These are phyloP conservation scores for Aaosphaeria arxii DNA, from an alignment of 2,329 filamentous ascomycete species.

Conservation along the genomic window DNA sequence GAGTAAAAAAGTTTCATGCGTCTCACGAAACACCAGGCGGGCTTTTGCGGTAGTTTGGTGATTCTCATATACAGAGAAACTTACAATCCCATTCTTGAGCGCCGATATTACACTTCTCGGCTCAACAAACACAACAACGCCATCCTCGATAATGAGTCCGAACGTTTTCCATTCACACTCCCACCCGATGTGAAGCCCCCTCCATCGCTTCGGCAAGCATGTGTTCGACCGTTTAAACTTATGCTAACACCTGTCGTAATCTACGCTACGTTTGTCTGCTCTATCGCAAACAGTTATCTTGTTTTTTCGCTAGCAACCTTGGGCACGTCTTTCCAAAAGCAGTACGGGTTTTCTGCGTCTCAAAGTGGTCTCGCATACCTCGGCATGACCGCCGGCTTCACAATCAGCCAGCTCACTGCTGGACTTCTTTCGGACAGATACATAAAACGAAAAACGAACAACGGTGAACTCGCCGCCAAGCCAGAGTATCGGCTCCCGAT, in stretches of 20 bases:
- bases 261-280: slow-evolving; percentile 30
- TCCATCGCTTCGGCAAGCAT: slow-evolving; percentile 31
- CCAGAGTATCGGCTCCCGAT: slow-evolving; percentile 9
- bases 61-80: slow-evolving; percentile 33
- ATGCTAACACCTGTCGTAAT: slow-evolving; percentile 42
- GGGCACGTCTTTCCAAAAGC: slow-evolving; percentile 3
- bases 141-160: background rate
- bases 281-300: slow-evolving; percentile 5
- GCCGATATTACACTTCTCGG: slow-evolving; percentile 23
- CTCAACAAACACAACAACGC: slow-evolving; percentile 2
- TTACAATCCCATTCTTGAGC: slow-evolving; percentile 52
- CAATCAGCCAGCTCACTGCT: slow-evolving; percentile 34
- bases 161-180: slow-evolving; percentile 29
- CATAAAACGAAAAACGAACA: slow-evolving; percentile 19
- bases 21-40: background rate
- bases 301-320: slow-evolving; percentile 4
- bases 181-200: slow-evolving; percentile 42
- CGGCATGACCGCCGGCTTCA: slow-evolving; percentile 53
- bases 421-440: slow-evolving; percentile 21
- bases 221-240: slow-evolving; percentile 50
- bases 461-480: slow-evolving; percentile 27
- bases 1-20: background rate
- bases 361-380: slow-evolving; percentile 2
- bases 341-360: slow-evolving; percentile 7
- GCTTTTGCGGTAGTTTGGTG: slow-evolving; percentile 5